Percentiles rank a stretch among this genome's conserved stretches.
These are phyloP conservation scores for Arachis hypogaea DNA, from an alignment of 306 rosid species.

Conservation along the genomic window DNA sequence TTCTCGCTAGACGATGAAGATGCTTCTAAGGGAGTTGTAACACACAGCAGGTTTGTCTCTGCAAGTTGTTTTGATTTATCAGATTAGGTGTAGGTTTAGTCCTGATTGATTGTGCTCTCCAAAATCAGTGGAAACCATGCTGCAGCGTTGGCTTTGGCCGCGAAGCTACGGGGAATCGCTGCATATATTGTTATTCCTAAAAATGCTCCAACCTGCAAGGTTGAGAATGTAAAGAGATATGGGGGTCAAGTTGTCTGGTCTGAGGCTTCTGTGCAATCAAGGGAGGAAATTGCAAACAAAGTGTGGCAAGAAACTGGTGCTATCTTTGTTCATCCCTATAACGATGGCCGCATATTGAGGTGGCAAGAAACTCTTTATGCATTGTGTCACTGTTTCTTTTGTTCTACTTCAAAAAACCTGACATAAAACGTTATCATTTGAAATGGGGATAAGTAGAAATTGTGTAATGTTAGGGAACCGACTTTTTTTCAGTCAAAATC, in stretches of 20 bases:
- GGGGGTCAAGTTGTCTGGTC: slow-evolving; percentile 83
- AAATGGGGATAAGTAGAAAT: too few relatives aligned
- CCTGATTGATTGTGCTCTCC: slow-evolving; percentile 45
- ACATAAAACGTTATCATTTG: too few relatives aligned
- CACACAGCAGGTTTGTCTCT: slow-evolving; percentile 87
- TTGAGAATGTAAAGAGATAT: slow-evolving; percentile 83
- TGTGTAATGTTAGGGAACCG: too few relatives aligned
- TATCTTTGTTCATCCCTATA: slow-evolving; percentile 75
- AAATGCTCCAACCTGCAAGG: slow-evolving; percentile 81
- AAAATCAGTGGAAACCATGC: slow-evolving; percentile 91
- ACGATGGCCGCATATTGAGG: slow-evolving; percentile 84
- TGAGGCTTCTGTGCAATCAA: slow-evolving; percentile 65
- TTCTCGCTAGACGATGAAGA: slow-evolving; percentile 71
- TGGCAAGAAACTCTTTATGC: too few relatives aligned
- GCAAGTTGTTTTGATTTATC: slow-evolving; percentile 14
- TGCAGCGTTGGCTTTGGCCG: slow-evolving; percentile 96
- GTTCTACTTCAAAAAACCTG: neutral
- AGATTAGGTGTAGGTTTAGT: slow-evolving; percentile 23
- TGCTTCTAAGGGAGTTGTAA: slow-evolving; percentile 85
- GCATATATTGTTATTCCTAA: slow-evolving; percentile 81
- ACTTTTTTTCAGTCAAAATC: too few relatives aligned
- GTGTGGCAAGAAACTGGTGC: slow-evolving; percentile 85
- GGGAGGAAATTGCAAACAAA: slow-evolving; percentile 66
- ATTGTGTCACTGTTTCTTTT: slow-evolving; percentile 16
- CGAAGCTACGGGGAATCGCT: slow-evolving; percentile 81